phyloP scores from a whole-genome alignment of 2,329 filamentous ascomycete genomes.

The Aspergillus sclerotialis region DNA sequence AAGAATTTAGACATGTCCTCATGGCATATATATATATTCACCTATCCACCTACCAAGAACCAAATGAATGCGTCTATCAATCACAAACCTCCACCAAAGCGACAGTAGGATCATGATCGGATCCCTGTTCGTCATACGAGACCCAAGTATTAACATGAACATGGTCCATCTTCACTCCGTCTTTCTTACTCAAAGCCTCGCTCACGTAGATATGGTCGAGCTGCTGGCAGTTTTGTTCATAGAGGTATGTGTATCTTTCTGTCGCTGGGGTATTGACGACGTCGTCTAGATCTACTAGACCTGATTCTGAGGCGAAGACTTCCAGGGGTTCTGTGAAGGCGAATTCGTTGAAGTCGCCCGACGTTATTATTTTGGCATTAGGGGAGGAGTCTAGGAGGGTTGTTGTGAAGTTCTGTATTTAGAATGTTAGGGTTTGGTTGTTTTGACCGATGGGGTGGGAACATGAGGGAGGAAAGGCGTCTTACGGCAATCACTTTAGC shows the following conservation, averaged over 20 bases:
- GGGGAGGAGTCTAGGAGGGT: conserved; percentile 52
- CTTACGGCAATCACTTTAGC: conserved; percentile 52
- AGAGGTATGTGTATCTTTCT: conserved; percentile 66
- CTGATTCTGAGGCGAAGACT: conserved; percentile 47
- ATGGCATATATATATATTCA: too few species aligned
- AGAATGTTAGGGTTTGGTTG: neutral
- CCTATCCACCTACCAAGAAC: neutral
- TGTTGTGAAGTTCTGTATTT: conserved; percentile 45
- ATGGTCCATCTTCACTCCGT: conserved; percentile 47
- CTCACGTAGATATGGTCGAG: conserved; percentile 66
- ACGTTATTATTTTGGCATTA: conserved; percentile 52
- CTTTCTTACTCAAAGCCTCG: conserved; percentile 40
- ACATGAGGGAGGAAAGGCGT: conserved; percentile 7
- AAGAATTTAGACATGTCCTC: too few species aligned
- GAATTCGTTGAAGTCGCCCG: conserved; percentile 70
- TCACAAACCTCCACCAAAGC: conserved; percentile 55
- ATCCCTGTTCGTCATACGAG: conserved; percentile 48
- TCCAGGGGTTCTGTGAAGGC: conserved; percentile 54
- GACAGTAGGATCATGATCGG: conserved; percentile 65
- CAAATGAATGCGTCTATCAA: neutral
- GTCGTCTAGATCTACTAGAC: conserved; percentile 57
- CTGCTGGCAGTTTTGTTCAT: conserved; percentile 62
- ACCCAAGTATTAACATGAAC: conserved; percentile 67
- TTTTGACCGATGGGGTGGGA: too few species aligned
- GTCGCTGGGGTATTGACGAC: conserved; percentile 44